Percentiles rank a stretch among this genome's conserved stretches.
Conservation (phyloP, 2,329 filamentous ascomycete species). For the Talaromyces amestolkiae region DNA sequence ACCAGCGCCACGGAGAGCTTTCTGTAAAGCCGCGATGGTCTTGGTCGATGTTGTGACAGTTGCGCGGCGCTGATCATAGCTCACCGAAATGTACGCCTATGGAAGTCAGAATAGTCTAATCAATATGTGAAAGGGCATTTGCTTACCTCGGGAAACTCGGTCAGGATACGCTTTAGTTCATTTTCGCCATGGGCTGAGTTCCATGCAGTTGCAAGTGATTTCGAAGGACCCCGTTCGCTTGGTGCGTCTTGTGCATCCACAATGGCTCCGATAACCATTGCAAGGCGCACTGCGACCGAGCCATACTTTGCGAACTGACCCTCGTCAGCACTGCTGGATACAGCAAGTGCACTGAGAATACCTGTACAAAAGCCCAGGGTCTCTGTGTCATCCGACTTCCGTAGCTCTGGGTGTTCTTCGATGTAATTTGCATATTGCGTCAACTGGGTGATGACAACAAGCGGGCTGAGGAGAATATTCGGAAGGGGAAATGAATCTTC, state of each 20-base stretch:
- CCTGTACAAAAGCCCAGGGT: conserved; percentile 1
- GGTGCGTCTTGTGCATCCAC: conserved; percentile 36
- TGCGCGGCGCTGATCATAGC: conserved; percentile 37
- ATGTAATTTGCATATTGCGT: not conserved
- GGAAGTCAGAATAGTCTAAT: not conserved
- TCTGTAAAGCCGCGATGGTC: conserved; percentile 20
- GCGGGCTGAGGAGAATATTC: not conserved
- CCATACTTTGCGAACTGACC: conserved; percentile 35
- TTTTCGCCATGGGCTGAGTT: conserved; percentile 10
- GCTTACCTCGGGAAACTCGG: conserved; percentile 4
- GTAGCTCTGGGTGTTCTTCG: not conserved
- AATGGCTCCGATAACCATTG: conserved; percentile 37
- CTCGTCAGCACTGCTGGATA: conserved; percentile 29
- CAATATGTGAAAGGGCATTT: not conserved
- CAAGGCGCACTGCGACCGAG: conserved; percentile 40
- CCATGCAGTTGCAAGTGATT: conserved; percentile 25
- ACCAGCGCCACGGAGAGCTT: conserved; percentile 28
- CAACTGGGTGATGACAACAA: not conserved
- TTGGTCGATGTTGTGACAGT: conserved; percentile 34
- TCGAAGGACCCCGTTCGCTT: conserved; percentile 21
- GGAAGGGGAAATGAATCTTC: not conserved
- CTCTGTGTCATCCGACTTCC: not conserved
- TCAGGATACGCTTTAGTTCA: conserved; percentile 24
- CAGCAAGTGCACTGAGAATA: conserved; percentile 23
- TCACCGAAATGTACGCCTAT: conserved; percentile 40